A percentile compares a stretch with the other conserved stretches of the same genome.
These are phyloP conservation scores for Exidia glandulosa DNA, from an alignment of 768 basidiomycete species.

Conservation along the genomic window DNA sequence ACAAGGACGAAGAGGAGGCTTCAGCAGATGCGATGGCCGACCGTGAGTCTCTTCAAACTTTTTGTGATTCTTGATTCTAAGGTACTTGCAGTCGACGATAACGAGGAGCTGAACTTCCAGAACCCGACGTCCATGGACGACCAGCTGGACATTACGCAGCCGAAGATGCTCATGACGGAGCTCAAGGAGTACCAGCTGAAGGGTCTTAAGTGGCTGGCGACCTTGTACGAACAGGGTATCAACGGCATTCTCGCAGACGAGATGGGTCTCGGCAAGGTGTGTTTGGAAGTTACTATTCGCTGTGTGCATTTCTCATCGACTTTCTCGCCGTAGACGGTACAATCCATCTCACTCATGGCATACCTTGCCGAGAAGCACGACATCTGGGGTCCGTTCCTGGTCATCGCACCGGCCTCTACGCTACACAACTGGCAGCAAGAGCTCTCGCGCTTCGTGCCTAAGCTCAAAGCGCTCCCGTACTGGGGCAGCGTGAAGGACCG, in stretches of 20 bases:
- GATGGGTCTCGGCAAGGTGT: slow-evolving; percentile 88
- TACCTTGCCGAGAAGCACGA: slow-evolving; percentile 96
- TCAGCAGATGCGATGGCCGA: slow-evolving; percentile 47
- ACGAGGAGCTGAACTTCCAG: slow-evolving; percentile 97
- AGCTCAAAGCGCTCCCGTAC: slow-evolving; percentile 89
- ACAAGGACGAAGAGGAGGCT: slow-evolving; percentile 30
- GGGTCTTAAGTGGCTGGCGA: slow-evolving; percentile 95
- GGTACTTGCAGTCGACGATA: slow-evolving; percentile 51
- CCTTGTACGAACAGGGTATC: slow-evolving; percentile 97
- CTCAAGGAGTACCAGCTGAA: slow-evolving; percentile 98
- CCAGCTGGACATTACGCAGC: slow-evolving; percentile 77
- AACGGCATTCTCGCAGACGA: slow-evolving; percentile 99
- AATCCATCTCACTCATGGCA: slow-evolving; percentile 91
- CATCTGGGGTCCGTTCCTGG: slow-evolving; percentile 98
- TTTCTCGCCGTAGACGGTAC: slow-evolving; percentile 58
- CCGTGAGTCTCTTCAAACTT: slow-evolving; percentile 33
- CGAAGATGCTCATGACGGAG: slow-evolving; percentile 91
- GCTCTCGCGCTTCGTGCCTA: slow-evolving; percentile 88
- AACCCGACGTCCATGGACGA: slow-evolving; percentile 89
- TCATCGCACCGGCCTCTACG: slow-evolving; percentile 94
- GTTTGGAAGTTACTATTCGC: too few relatives aligned
- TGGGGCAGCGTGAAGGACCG: slow-evolving; percentile 98
- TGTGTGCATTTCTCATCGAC: not conserved
- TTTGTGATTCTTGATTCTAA: not conserved
- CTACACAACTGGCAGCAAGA: slow-evolving; percentile 99